Base-by-base conservation (phyloP, 169 alveolate species). In the Miamiensis avidus region DNA sequence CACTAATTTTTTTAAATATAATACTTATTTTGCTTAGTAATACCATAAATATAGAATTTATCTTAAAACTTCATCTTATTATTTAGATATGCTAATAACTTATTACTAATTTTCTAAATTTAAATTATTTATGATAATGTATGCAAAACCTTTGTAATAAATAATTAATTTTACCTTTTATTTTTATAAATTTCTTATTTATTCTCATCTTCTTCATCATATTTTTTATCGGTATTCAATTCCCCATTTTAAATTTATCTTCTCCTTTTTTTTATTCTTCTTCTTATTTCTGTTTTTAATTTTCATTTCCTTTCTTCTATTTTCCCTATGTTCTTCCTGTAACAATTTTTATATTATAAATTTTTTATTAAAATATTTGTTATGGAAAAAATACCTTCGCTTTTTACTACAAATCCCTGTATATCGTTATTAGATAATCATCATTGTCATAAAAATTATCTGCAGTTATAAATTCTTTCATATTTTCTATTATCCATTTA, bases 1-100 rank as follows among this genome's bases (percentile, higher is more conserved):
- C 1, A 86, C 90, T 20, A 86, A 73, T 49, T 29, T 34, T 86
- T 86, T 86, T 31, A 86, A 69, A 29, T 74, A 86, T 25, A 82
- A 28, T n/a, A 69, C 79, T 29, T 86, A 65, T 65, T 81, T 86
- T 0, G 90, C 83, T 28, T 72, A 34, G n/a, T 86, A 86, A 81
- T 86, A 86, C 90, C 90, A 86, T 25, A 75, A 74, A 27, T 83
- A 86, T 27, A 86, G 25, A 16, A 86, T 86, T 65, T 86, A 64
- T 25, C 78, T 75, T 75, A 86, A 75, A 78, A 31, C 72, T 49
- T 81, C 78, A 34, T 34, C 82, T 31, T 85, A 25, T 29, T 82
- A 76, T 76, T 77, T 78, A 65, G 82, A 78, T 28, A 85, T 32
- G 34, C 72, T 32, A 34, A 85, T 72, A 30, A 78, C 31, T 64